A percentile compares a stretch with the other conserved stretches of the same genome.
Evolutionary conservation across 805 yeast genomes (phyloP).

Genomic region (Saturnispora quitensis): DNA sequence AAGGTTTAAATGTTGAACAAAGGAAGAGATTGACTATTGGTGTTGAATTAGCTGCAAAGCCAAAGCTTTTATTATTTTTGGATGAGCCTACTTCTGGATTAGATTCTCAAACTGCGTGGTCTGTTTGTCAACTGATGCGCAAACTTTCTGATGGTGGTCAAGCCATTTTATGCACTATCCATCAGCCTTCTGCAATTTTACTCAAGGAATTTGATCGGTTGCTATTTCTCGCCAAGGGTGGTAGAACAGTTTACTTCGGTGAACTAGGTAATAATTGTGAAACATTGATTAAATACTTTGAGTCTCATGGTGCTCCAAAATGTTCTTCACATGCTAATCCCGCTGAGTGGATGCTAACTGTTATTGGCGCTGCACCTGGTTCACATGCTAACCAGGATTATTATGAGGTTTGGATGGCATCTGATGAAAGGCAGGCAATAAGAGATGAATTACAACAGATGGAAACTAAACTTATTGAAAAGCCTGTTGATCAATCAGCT

Average conservation of each 20-base stretch:
- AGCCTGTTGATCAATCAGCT: conserved; percentile 26
- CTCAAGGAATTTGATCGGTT: conserved; percentile 72
- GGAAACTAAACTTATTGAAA: conserved; percentile 46
- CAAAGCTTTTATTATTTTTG: conserved; percentile 42
- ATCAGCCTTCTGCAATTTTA: conserved; percentile 77
- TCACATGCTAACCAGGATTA: conserved; percentile 66
- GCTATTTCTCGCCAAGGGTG: conserved; percentile 61
- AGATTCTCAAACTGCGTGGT: conserved; percentile 54
- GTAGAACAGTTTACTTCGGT: conserved; percentile 69
- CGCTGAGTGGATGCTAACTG: conserved; percentile 89
- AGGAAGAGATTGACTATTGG: conserved; percentile 47
- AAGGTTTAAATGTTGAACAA: conserved; percentile 47
- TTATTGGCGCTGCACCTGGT: conserved; percentile 78
- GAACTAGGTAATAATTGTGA: conserved; percentile 51
- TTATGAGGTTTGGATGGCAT: conserved; percentile 67
- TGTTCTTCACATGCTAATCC: conserved; percentile 71
- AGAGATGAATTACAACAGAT: conserved; percentile 50
- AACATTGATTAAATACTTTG: conserved; percentile 57
- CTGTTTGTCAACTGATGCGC: conserved; percentile 45
- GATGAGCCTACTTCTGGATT: conserved; percentile 58
- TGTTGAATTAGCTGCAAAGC: conserved; percentile 48
- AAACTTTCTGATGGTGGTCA: conserved; percentile 45
- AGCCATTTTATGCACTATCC: conserved; percentile 61
- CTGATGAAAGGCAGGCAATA: conserved; percentile 51
- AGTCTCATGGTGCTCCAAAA: conserved; percentile 50